Percentiles rank a stretch among this genome's conserved stretches.
Conservation (phyloP, 805 yeast genomes). For the Candida maltosa region DNA sequence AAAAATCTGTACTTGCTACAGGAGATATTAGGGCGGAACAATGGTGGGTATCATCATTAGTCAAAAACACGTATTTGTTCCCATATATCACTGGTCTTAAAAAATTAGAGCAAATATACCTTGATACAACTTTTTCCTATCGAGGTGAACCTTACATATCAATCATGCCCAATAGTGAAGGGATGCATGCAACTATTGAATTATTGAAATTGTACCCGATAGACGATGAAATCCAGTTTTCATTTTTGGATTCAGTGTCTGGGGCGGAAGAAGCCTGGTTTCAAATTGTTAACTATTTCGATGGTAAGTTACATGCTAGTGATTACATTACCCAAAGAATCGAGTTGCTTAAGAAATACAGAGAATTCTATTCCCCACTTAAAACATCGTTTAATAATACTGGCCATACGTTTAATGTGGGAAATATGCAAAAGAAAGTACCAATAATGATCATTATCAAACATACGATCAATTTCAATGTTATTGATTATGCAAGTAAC, state of each 20-base stretch:
- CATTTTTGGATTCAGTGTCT: conserved; percentile 34
- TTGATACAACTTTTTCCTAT: conserved; percentile 53
- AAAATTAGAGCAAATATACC: conserved; percentile 42
- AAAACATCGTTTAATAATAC: too few species aligned
- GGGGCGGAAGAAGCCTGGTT: conserved; percentile 20
- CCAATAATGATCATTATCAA: conserved; percentile 21
- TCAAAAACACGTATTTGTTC: conserved; percentile 34
- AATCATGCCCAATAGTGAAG: conserved; percentile 39
- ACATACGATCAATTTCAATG: conserved; percentile 36
- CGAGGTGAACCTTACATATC: conserved; percentile 48
- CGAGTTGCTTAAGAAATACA: conserved; percentile 9
- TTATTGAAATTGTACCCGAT: conserved; percentile 41
- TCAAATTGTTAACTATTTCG: conserved; percentile 23
- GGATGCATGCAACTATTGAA: conserved; percentile 30
- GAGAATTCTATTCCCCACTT: conserved; percentile 2
- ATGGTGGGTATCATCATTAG: conserved; percentile 43
- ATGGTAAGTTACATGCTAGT: conserved; percentile 12
- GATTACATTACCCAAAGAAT: conserved; percentile 10
- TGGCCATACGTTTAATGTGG: conserved; percentile 5
- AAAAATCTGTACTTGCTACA: conserved; percentile 42
- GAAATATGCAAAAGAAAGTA: neutral
- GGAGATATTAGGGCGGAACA: conserved; percentile 58
- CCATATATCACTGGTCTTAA: conserved; percentile 38
- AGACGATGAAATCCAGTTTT: conserved; percentile 36
- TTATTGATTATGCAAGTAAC: conserved; percentile 28